A percentile compares a stretch with the other conserved stretches of the same genome.
These are phyloP conservation scores for Xerocomellus dryophilus DNA, from an alignment of 768 basidiomycete species.

Conservation along the genomic window DNA sequence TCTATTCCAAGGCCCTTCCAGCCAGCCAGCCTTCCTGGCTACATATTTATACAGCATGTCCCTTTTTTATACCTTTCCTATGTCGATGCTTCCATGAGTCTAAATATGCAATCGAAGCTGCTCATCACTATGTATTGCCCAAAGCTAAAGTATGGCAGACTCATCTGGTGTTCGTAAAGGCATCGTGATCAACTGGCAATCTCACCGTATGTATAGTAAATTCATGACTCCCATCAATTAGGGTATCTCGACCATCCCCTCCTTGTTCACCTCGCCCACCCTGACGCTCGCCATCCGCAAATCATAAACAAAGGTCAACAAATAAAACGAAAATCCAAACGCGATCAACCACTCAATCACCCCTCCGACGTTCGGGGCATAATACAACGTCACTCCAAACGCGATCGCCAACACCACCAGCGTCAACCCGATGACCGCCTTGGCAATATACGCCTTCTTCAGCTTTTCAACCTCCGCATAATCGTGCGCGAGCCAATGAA, in stretches of 20 bases:
- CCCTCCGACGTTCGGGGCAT: constrained; percentile 50
- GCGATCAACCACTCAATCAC: constrained; percentile 73
- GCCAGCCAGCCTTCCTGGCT: too few relatives aligned
- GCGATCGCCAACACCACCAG: constrained; percentile 62
- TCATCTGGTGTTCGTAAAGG: background rate
- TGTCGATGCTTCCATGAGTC: too few relatives aligned
- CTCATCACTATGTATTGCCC: too few relatives aligned
- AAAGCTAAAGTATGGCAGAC: too few relatives aligned
- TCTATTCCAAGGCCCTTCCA: too few relatives aligned
- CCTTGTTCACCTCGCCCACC: background rate
- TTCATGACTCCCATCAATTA: background rate
- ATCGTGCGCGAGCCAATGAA: constrained; percentile 61
- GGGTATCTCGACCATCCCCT: constrained; percentile 7
- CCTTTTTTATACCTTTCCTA: too few relatives aligned
- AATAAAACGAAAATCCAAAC: constrained; percentile 70
- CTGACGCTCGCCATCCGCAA: constrained; percentile 49
- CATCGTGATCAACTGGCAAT: background rate
- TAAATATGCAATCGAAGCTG: too few relatives aligned
- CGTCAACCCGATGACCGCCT: constrained; percentile 55
- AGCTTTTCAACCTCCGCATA: constrained; percentile 45
- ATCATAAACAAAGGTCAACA: constrained; percentile 72
- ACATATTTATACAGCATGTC: too few relatives aligned
- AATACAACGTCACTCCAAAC: constrained; percentile 54
- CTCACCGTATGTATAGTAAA: background rate
- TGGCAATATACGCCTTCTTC: constrained; percentile 53